Base-by-base conservation (phyloP, 768 basidiomycete genomes). In the Crassisporium funariophilum region DNA sequence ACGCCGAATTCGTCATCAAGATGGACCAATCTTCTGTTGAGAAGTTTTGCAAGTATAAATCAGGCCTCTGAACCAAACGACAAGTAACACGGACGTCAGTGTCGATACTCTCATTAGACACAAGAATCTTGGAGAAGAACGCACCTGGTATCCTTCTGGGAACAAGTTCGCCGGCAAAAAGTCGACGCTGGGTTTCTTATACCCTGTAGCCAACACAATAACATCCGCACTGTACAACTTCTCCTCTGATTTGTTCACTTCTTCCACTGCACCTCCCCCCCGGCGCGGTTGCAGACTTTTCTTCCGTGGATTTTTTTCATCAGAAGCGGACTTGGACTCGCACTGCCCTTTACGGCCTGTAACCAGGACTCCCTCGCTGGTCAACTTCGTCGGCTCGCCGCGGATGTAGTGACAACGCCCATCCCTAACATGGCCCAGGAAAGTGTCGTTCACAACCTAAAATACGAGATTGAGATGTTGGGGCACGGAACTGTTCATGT, bases 21-120 rank as follows among this genome's bases (percentile, higher is more conserved):
- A 80, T 57, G 2, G 71, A 71, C 76, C 77, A 79, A 57, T 81
- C 77, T 53, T 78, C 75, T 0, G 73, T 74, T 15, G 71, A 68
- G 63, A 82, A 81, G 57, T 77, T 81, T 49, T 81, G 78, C 12
- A 80, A 65, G 50, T 81, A 81, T 38, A 79, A 50, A 42, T 77
- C 68, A 13, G 79, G 78, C 16, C 76, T 66, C 67, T 74, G 25
- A 7, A 22, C 10, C 2, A 10, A n/a, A 12, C n/a, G 17, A 21
- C 17, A n/a, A 9, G 25, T 25, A n/a, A 21, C 2, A 19, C 6
- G n/a, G 8, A 48, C 59, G 13, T n/a, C n/a, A n/a, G n/a, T n/a
- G n/a, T n/a, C n/a, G n/a, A n/a, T n/a, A n/a, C n/a, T n/a, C n/a
- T n/a, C n/a, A n/a, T n/a, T n/a, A n/a, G n/a, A n/a, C n/a, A n/a